Evolutionary conservation across 192 early-diverging fungal species (phyloP).

Genomic region (Coemansia sp.): DNA sequence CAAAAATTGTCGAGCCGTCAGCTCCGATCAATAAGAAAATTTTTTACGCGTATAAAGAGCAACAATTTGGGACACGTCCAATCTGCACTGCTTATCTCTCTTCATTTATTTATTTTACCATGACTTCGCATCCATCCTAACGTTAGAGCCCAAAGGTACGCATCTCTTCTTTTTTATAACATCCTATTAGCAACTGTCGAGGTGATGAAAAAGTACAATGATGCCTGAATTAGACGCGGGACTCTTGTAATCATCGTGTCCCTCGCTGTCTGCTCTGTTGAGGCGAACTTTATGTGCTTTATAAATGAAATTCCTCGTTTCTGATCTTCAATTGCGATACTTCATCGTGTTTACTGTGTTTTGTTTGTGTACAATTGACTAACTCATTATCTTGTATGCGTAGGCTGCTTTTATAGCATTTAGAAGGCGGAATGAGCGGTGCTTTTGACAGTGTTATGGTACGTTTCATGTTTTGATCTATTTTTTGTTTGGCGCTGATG

Average conservation of each 20-base stretch:
- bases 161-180: background rate
- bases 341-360: too few species aligned
- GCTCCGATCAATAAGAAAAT: too few species aligned
- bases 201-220: conserved; percentile 51
- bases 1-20: too few species aligned
- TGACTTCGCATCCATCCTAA: conserved; percentile 3
- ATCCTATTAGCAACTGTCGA: conserved; percentile 20
- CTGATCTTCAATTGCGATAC: conserved; percentile 37
- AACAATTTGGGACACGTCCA: background rate
- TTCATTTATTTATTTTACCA: background rate
- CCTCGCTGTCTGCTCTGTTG: conserved; percentile 57
- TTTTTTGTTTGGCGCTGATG: conserved; percentile 37
- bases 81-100: background rate
- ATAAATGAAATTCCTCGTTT: conserved; percentile 58
- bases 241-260: conserved; percentile 46
- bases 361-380: too few species aligned
- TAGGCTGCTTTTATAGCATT: too few species aligned
- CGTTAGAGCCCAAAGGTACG: conserved; percentile 1
- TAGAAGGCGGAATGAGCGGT: too few species aligned
- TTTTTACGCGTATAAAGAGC: background rate
- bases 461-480: background rate
- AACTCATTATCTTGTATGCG: too few species aligned
- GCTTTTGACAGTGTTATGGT: background rate
- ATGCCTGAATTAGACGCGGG: conserved; percentile 55
- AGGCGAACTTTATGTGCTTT: conserved; percentile 36